Evolutionary conservation across 371 early-diverging fungal species (phyloP).

Genomic region (Mortierella sp.): DNA sequence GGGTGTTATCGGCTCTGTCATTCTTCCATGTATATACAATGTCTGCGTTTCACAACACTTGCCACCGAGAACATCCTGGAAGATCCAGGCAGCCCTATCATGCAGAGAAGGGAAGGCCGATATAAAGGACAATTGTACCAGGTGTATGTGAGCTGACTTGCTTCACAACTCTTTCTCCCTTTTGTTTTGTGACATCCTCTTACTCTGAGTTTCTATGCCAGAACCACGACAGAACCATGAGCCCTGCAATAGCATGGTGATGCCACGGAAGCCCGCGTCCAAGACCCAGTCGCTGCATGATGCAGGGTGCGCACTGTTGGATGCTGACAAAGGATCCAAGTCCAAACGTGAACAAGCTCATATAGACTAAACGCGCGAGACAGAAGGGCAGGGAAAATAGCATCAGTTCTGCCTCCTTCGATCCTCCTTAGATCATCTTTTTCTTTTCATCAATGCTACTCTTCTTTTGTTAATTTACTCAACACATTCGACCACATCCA

Average conservation of each 20-base stretch:
- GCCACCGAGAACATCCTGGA: constrained; percentile 54
- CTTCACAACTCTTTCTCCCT: neutral
- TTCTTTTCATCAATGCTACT: too few relatives aligned
- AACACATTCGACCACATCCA: constrained; percentile 54
- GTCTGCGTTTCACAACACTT: constrained; percentile 4
- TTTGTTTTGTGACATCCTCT: neutral
- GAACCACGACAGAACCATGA: constrained; percentile 35
- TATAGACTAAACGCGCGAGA: constrained; percentile 19
- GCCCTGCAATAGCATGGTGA: constrained; percentile 17
- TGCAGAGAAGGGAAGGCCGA: neutral
- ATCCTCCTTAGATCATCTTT: too few relatives aligned
- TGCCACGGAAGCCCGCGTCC: constrained; percentile 18
- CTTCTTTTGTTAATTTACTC: constrained; percentile 19
- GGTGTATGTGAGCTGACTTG: neutral
- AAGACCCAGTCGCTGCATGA: constrained; percentile 22
- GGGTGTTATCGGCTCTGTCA: neutral
- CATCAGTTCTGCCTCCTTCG: too few relatives aligned
- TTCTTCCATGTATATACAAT: too few relatives aligned
- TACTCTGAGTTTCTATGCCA: constrained; percentile 44
- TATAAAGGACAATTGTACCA: neutral
- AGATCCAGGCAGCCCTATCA: constrained; percentile 44
- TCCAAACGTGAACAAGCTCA: constrained; percentile 42
- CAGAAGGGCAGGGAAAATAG: neutral
- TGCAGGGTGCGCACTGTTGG: constrained; percentile 43
- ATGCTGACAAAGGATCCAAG: constrained; percentile 51